These are phyloP conservation scores for Aspergillus versicolor DNA, from an alignment of 2,329 filamentous ascomycete genomes.

Conservation along the genomic window DNA sequence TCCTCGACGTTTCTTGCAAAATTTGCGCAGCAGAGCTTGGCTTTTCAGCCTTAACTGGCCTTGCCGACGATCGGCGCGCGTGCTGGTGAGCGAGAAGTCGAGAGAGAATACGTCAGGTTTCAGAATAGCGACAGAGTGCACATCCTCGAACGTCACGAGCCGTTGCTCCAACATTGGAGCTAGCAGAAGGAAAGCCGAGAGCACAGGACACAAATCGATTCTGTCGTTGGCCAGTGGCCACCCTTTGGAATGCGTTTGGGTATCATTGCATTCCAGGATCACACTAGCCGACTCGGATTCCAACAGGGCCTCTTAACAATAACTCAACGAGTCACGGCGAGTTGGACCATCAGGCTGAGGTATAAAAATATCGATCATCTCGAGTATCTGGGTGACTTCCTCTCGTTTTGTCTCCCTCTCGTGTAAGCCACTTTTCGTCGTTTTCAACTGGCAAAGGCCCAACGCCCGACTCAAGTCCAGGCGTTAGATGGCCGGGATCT, in stretches of 20 bases:
- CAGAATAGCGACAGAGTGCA: neutral
- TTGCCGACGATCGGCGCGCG: neutral
- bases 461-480: neutral
- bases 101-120: no score
- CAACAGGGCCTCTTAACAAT: neutral
- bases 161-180: neutral
- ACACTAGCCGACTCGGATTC: neutral
- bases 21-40: neutral
- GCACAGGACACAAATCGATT: neutral
- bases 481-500: neutral
- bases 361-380: neutral
- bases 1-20: neutral
- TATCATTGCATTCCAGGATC: conserved; percentile 7
- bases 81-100: neutral
- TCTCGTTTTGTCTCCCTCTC: neutral
- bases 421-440: neutral
- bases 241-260: conserved; percentile 7
- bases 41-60: neutral
- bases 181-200: neutral
- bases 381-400: neutral
- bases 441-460: neutral
- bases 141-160: neutral
- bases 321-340: neutral
- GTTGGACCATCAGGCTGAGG: neutral
- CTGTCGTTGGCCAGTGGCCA: neutral